Evolutionary conservation across 495 filamentous ascomycete species (phyloP).

Genomic region (Copromyces sp.): DNA sequence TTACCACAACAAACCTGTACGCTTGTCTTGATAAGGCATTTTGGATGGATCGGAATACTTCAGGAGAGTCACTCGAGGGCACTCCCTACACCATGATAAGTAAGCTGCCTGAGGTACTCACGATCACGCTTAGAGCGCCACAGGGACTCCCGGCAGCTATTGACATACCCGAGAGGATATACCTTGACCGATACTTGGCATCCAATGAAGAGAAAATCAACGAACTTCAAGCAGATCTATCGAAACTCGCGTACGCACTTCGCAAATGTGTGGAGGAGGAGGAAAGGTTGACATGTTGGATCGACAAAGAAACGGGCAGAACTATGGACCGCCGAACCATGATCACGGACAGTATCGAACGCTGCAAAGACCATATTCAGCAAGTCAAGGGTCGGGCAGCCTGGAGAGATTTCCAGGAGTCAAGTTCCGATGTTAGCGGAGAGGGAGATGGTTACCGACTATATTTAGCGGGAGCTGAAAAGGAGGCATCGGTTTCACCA

Average conservation of each 20-base stretch:
- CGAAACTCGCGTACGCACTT: slow-evolving; percentile 18
- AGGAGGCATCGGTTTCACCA: slow-evolving; percentile 33
- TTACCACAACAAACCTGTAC: slow-evolving; percentile 40
- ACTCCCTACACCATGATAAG: slow-evolving; percentile 28
- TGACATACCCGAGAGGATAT: slow-evolving; percentile 60
- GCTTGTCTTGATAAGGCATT: slow-evolving; percentile 60
- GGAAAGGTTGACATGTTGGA: slow-evolving; percentile 12
- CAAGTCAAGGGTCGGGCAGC: slow-evolving; percentile 11
- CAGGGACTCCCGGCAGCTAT: slow-evolving; percentile 35
- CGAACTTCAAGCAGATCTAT: slow-evolving; percentile 30
- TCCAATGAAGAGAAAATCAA: slow-evolving; percentile 40
- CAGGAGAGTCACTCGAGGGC: background rate
- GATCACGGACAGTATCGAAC: slow-evolving; percentile 14
- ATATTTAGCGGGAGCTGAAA: slow-evolving; percentile 22
- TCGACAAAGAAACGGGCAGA: slow-evolving; percentile 19
- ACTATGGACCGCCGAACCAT: slow-evolving; percentile 22
- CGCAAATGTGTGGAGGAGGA: slow-evolving; percentile 11
- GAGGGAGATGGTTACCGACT: slow-evolving; percentile 42
- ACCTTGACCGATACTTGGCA: slow-evolving; percentile 69
- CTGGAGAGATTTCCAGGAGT: slow-evolving; percentile 38
- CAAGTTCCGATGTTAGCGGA: slow-evolving; percentile 33
- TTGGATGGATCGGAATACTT: slow-evolving; percentile 32
- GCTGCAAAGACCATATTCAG: slow-evolving; percentile 10
- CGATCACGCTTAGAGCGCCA: slow-evolving; percentile 44
- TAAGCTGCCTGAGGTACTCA: slow-evolving; percentile 59